Conservation (phyloP, 805 yeast species). For the Cyberlindnera mycetangii region DNA sequence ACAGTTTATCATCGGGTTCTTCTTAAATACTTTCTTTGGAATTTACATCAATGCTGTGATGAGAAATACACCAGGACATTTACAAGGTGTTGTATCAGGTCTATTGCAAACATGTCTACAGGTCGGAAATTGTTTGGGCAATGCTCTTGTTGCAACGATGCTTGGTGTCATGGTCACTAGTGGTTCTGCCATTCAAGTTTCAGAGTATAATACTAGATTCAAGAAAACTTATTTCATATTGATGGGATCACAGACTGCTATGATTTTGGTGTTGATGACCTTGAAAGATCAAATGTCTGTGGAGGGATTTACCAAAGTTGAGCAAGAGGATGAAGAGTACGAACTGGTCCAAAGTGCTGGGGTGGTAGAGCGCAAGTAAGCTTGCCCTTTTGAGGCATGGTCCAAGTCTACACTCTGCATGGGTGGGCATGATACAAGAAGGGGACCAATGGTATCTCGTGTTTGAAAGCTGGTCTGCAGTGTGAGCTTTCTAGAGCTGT, state of each 20-base stretch:
- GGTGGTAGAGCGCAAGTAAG: no score
- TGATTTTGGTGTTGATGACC: slow-evolving; percentile 1
- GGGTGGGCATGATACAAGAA: no score
- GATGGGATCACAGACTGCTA: slow-evolving; percentile 8
- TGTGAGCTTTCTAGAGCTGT: no score
- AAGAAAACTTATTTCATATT: slow-evolving; percentile 7
- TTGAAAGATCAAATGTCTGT: slow-evolving; percentile 15
- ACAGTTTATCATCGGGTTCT: slow-evolving; percentile 25
- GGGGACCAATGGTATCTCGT: no score
- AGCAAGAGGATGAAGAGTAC: background rate
- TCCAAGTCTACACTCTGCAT: no score
- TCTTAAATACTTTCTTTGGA: slow-evolving; percentile 33
- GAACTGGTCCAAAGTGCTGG: background rate
- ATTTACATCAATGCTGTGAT: slow-evolving; percentile 33
- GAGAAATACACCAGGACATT: slow-evolving; percentile 33
- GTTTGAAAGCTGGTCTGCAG: no score
- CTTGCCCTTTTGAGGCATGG: no score
- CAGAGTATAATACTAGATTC: slow-evolving; percentile 4
- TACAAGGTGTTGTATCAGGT: slow-evolving; percentile 40
- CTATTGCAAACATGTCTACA: slow-evolving; percentile 35
- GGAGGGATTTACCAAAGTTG: background rate
- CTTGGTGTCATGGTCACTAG: slow-evolving; percentile 26
- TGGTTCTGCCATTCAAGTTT: background rate
- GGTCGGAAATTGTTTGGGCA: slow-evolving; percentile 31
- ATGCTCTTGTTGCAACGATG: slow-evolving; percentile 29